Percentiles rank a stretch among this genome's conserved stretches.
phyloP scores from a whole-genome alignment of 352 stramenopile genomes.

The Pythium sp. region DNA sequence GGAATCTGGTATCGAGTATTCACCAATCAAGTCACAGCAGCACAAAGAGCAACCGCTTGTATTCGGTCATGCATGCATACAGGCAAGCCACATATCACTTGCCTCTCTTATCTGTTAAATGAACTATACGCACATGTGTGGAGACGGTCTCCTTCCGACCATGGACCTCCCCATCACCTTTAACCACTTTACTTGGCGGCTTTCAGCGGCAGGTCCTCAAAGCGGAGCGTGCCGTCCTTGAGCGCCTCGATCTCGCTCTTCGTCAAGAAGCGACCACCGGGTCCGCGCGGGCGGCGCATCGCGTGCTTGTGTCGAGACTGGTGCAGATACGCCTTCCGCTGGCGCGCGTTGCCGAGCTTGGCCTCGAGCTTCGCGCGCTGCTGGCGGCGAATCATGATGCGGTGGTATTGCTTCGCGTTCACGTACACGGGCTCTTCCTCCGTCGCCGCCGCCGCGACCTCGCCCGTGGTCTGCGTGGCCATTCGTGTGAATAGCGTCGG shows the following conservation, averaged over 20 bases:
- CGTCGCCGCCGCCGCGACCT: neutral
- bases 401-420: constrained; percentile 90
- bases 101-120: neutral
- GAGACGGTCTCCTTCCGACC: neutral
- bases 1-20: too few species aligned
- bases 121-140: neutral
- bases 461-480: neutral
- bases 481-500: constrained; percentile 1
- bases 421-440: constrained; percentile 90
- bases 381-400: constrained; percentile 87
- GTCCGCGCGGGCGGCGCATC: constrained; percentile 79
- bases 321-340: constrained; percentile 86
- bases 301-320: constrained; percentile 86
- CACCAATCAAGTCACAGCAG: too few species aligned
- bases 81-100: neutral
- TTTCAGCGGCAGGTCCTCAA: constrained; percentile 57
- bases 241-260: constrained; percentile 75
- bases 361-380: constrained; percentile 85
- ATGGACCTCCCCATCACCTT: neutral
- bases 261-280: constrained; percentile 81
- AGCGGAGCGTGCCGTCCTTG: constrained; percentile 62
- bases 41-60: too few species aligned
- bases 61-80: neutral
- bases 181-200: constrained; percentile 11
- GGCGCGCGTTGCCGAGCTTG: constrained; percentile 71